Conservation (phyloP, 2,329 filamentous ascomycete species). For the Sordariomycetes sp. region DNA sequence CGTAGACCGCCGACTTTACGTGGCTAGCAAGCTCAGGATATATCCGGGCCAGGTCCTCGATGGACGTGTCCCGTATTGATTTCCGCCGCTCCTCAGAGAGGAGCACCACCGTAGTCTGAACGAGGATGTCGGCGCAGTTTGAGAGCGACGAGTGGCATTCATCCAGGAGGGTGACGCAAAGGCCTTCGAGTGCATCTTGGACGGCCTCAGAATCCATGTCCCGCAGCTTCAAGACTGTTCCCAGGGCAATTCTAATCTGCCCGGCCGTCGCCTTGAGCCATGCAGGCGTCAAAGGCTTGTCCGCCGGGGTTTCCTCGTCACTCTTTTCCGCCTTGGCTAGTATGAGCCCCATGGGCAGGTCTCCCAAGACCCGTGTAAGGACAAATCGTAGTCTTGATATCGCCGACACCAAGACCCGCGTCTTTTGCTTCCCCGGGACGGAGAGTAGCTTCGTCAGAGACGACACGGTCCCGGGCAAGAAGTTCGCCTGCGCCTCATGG, state of each 20-base stretch:
- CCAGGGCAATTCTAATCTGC: conserved; percentile 76
- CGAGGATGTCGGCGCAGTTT: conserved; percentile 58
- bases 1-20: conserved; percentile 62
- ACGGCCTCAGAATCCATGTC: conserved; percentile 61
- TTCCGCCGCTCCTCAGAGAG: conserved; percentile 24
- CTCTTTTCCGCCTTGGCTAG: conserved; percentile 11
- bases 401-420: conserved; percentile 49
- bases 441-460: conserved; percentile 66
- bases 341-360: conserved; percentile 33
- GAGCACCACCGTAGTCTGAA: conserved; percentile 73
- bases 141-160: conserved; percentile 65
- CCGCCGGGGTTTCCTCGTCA: conserved; percentile 13
- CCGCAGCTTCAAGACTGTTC: conserved; percentile 65
- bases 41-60: conserved; percentile 52
- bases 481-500: conserved; percentile 66
- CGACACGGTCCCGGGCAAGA: conserved; percentile 82
- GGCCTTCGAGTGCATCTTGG: conserved; percentile 49
- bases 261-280: conserved; percentile 75
- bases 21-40: conserved; percentile 52
- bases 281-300: conserved; percentile 31
- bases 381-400: conserved; percentile 47
- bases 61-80: conserved; percentile 30
- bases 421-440: conserved; percentile 48
- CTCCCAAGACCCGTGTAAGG: conserved; percentile 44
- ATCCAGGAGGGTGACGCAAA: conserved; percentile 69